A percentile compares a stretch with the other conserved stretches of the same genome.
phyloP scores from a whole-genome alignment of 1,139 yeast genomes.

The Hansenula lynferdii region DNA sequence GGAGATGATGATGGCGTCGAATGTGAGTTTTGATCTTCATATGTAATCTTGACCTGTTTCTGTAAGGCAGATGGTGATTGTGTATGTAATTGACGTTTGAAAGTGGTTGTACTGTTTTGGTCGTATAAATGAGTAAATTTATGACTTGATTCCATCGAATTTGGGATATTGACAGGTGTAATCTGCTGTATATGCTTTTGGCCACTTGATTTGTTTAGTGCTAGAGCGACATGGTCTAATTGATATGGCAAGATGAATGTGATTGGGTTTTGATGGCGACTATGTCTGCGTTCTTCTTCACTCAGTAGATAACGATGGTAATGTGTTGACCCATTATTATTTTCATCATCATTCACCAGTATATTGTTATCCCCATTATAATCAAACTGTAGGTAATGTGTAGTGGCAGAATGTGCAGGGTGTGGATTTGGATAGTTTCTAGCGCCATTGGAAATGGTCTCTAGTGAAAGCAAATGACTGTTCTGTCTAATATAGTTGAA shows the following conservation, averaged over 20 bases:
- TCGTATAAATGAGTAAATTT: not conserved
- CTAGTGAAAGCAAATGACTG: slow-evolving; percentile 14
- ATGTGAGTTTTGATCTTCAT: not conserved
- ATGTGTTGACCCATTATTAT: slow-evolving; percentile 14
- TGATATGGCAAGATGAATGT: slow-evolving; percentile 1
- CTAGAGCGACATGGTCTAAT: not conserved
- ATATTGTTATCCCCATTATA: slow-evolving; percentile 4
- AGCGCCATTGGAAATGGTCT: slow-evolving; percentile 15
- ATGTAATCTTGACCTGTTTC: not conserved
- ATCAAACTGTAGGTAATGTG: slow-evolving; percentile 18
- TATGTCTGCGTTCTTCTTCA: not conserved
- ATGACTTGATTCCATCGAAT: not conserved
- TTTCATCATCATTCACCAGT: slow-evolving; percentile 5
- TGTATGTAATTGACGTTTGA: not conserved
- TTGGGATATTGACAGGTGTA: not conserved
- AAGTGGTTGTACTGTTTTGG: not conserved
- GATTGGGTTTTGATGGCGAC: slow-evolving; percentile 1
- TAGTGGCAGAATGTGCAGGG: slow-evolving; percentile 19
- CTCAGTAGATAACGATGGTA: not conserved
- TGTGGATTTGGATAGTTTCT: slow-evolving; percentile 20
- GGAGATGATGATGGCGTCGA: slow-evolving; percentile 10
- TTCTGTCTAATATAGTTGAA: slow-evolving; percentile 23
- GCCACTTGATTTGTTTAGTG: not conserved
- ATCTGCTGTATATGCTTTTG: not conserved
- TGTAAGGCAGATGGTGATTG: not conserved